Percentiles rank a stretch among this genome's conserved stretches.
phyloP scores from a whole-genome alignment of 1,139 yeast species.

The Magnusiomyces clavatus region DNA sequence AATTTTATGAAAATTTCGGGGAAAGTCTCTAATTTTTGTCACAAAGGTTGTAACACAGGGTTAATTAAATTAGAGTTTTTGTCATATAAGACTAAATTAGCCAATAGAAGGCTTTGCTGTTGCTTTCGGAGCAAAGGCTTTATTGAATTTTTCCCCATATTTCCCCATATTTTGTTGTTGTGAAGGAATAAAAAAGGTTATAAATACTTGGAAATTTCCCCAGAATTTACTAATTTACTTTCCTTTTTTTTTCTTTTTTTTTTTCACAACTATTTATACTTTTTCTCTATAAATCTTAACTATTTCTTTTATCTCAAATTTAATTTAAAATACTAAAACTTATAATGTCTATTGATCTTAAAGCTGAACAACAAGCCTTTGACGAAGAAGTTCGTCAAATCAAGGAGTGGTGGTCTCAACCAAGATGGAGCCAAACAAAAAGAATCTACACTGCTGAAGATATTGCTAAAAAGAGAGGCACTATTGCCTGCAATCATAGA shows the following conservation, averaged over 20 bases:
- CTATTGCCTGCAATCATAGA: slow-evolving; percentile 60
- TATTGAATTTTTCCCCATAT: neutral
- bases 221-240: slow-evolving; percentile 5
- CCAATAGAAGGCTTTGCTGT: neutral
- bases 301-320: neutral
- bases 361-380: slow-evolving; percentile 58
- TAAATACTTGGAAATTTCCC: slow-evolving; percentile 6
- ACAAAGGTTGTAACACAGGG: too few species aligned
- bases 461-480: slow-evolving; percentile 83
- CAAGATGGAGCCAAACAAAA: slow-evolving; percentile 84
- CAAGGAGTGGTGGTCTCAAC: slow-evolving; percentile 84
- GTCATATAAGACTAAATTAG: slow-evolving; percentile 2
- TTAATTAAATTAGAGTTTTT: neutral
- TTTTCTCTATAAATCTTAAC: neutral
- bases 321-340: neutral
- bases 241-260: slow-evolving; percentile 2
- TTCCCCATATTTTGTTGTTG: neutral
- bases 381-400: slow-evolving; percentile 65
- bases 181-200: slow-evolving; percentile 3
- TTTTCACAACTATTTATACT: neutral
- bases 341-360: slow-evolving; percentile 12
- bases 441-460: slow-evolving; percentile 86
- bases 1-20: too few species aligned
- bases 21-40: too few species aligned
- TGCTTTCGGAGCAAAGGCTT: neutral